phyloP scores from a whole-genome alignment of 257 asterid genomes.

The Ballota nigra region DNA sequence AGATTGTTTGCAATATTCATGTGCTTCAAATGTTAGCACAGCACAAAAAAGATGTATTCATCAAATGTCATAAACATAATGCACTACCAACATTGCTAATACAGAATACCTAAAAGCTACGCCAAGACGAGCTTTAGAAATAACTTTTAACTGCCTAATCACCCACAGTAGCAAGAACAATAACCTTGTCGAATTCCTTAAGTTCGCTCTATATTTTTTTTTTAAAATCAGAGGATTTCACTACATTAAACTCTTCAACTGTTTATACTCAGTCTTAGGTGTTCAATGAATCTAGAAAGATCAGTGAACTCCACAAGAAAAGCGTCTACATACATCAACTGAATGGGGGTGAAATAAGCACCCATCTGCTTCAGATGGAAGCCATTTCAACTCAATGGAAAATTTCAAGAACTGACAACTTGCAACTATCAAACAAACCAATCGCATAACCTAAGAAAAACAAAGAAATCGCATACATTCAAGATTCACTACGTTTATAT shows the following conservation, averaged over 20 bases:
- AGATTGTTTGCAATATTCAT: neutral
- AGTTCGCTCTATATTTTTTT: neutral
- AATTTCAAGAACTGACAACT: neutral
- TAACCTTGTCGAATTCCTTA: conserved; percentile 6
- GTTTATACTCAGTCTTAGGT: neutral
- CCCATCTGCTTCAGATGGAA: conserved; percentile 5
- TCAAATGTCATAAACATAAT: conserved; percentile 1
- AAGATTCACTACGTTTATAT: neutral
- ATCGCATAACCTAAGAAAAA: neutral
- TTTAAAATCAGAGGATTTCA: neutral
- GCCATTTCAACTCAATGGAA: conserved; percentile 14
- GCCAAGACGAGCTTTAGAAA: neutral
- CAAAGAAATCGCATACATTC: neutral
- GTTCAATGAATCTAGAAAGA: neutral
- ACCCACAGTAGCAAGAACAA: neutral
- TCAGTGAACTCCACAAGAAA: neutral
- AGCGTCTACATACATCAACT: conserved; percentile 2
- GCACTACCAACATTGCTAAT: neutral
- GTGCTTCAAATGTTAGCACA: neutral
- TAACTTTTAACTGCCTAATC: neutral
- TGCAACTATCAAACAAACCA: conserved; percentile 5
- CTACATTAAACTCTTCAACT: neutral
- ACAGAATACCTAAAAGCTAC: neutral
- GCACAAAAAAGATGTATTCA: neutral
- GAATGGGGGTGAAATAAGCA: neutral